Percentiles rank a stretch among this genome's conserved stretches.
Evolutionary conservation across 2,329 filamentous ascomycete species (phyloP).

Genomic region (Stagonosporopsis rhizophila): DNA sequence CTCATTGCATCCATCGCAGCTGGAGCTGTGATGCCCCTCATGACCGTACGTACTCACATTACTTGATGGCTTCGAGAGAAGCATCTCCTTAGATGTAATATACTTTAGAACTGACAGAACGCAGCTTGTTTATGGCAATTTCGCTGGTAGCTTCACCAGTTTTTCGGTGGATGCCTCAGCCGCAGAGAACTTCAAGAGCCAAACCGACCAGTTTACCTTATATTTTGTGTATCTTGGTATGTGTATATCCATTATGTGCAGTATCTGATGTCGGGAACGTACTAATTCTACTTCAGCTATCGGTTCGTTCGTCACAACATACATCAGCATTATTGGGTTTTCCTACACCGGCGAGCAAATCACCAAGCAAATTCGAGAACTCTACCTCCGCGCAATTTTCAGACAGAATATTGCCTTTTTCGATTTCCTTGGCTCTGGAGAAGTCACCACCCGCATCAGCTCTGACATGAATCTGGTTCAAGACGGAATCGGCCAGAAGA

Average conservation of each 20-base stretch:
- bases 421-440: constrained; percentile 91
- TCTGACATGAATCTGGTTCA: constrained; percentile 94
- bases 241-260: constrained; percentile 43
- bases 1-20: constrained; percentile 71
- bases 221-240: constrained; percentile 51
- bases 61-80: not conserved
- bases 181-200: constrained; percentile 34
- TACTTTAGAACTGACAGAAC: not conserved
- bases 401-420: constrained; percentile 53
- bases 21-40: constrained; percentile 75
- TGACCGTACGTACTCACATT: constrained; percentile 63
- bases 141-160: constrained; percentile 47
- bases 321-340: constrained; percentile 80
- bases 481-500: constrained; percentile 72
- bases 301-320: constrained; percentile 69
- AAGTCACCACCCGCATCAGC: constrained; percentile 95
- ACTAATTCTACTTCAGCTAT: constrained; percentile 30
- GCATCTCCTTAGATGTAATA: not conserved
- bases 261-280: not conserved
- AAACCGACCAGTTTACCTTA: constrained; percentile 42
- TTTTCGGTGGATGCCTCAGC: constrained; percentile 44
- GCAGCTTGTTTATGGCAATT: constrained; percentile 50
- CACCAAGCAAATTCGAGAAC: constrained; percentile 53
- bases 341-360: constrained; percentile 69
- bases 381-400: constrained; percentile 70